phyloP scores from a whole-genome alignment of 257 asterid genomes.

The Nicotiana obtusifolia region DNA sequence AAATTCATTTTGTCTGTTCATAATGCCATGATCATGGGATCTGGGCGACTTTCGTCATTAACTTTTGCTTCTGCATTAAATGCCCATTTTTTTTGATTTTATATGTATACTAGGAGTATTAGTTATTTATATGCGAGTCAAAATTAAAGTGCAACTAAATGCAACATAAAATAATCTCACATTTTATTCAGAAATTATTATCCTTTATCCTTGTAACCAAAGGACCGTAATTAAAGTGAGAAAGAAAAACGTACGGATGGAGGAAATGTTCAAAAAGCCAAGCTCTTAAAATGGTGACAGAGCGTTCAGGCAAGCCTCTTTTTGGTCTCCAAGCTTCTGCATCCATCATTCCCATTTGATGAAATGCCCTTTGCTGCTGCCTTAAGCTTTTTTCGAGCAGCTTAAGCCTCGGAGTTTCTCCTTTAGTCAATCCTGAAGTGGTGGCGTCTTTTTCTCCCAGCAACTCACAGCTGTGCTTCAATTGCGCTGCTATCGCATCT shows the following conservation, averaged over 20 bases:
- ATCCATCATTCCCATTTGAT: slow-evolving; percentile 96
- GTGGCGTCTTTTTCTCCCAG: slow-evolving; percentile 80
- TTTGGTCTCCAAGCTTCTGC: slow-evolving; percentile 99
- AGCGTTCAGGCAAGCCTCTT: slow-evolving; percentile 86
- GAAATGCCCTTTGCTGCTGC: slow-evolving; percentile 82
- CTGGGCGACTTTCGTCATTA: background rate
- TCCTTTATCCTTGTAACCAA: too few species aligned
- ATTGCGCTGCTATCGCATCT: slow-evolving; percentile 61
- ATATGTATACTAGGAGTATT: too few species aligned
- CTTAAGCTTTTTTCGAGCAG: slow-evolving; percentile 72
- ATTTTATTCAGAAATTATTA: too few species aligned
- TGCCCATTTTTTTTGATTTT: background rate
- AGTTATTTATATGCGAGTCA: too few species aligned
- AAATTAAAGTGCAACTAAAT: too few species aligned
- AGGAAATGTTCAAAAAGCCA: slow-evolving; percentile 99
- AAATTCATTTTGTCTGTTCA: background rate
- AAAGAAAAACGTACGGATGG: slow-evolving; percentile 70
- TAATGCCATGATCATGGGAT: background rate
- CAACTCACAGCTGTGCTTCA: slow-evolving; percentile 62
- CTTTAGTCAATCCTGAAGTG: slow-evolving; percentile 71
- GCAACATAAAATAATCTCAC: too few species aligned
- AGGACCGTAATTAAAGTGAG: background rate
- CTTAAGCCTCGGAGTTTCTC: slow-evolving; percentile 84
- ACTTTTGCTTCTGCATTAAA: background rate
- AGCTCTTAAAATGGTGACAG: slow-evolving; percentile 85